Percentiles rank a stretch among this genome's conserved stretches.
Evolutionary conservation across 495 filamentous ascomycete genomes (phyloP).

Genomic region (Hypoxylon subgilvum): DNA sequence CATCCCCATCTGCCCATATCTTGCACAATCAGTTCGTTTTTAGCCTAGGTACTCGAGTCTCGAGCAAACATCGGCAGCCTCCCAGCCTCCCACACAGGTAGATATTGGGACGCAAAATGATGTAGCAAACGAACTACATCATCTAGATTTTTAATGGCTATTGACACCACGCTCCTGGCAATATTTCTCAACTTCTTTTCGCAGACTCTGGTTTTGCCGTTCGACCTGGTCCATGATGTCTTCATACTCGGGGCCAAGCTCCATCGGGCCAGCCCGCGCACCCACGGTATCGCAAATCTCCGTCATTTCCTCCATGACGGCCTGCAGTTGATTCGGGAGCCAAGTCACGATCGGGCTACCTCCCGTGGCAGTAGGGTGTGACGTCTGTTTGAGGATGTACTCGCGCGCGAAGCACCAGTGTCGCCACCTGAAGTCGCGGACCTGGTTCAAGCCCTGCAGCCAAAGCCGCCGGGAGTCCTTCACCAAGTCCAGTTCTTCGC

Average conservation of each 20-base stretch:
- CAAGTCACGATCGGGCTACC: conserved; percentile 92
- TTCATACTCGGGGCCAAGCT: conserved; percentile 44
- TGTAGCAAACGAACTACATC: background rate
- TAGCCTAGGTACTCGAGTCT: too few relatives aligned
- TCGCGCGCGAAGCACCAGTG: conserved; percentile 95
- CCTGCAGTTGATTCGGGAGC: conserved; percentile 83
- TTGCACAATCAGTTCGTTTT: too few relatives aligned
- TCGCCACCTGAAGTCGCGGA: conserved; percentile 89
- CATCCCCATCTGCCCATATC: too few relatives aligned
- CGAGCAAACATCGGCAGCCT: too few relatives aligned
- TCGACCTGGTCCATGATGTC: conserved; percentile 75
- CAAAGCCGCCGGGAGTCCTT: conserved; percentile 62
- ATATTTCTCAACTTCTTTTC: conserved; percentile 80
- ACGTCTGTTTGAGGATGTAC: conserved; percentile 85
- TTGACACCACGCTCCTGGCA: conserved; percentile 71
- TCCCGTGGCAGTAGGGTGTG: conserved; percentile 85
- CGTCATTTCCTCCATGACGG: conserved; percentile 78
- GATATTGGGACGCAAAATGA: too few relatives aligned
- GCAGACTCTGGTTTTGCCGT: conserved; percentile 71
- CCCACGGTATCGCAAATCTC: conserved; percentile 61
- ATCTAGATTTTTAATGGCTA: background rate
- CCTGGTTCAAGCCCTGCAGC: conserved; percentile 76
- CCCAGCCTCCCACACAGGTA: too few relatives aligned
- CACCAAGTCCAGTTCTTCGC: conserved; percentile 32
- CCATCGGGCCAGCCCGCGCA: conserved; percentile 41